Base-by-base conservation (phyloP, 495 filamentous ascomycete species). In the Penicillium simplicissimum region DNA sequence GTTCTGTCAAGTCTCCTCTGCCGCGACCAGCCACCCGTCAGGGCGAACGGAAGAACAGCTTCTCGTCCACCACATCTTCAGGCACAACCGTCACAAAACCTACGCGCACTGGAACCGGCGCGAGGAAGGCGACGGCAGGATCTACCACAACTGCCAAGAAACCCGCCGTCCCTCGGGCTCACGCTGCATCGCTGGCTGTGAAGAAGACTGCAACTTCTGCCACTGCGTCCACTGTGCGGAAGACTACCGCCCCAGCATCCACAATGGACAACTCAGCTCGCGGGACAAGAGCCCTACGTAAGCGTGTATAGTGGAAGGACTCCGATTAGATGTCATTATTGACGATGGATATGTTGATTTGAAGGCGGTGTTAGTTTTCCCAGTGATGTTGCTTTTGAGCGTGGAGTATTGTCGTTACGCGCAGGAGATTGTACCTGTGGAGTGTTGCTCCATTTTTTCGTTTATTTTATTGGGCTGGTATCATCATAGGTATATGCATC, bases 81-180 rank as follows among this genome's bases (percentile, higher is more conserved):
- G 78, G 77, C 4, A 87, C 85, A 23, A 90, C 82, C 48, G 84
- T 89, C 57, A 81, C 85, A 28, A 88, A 87, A 55, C 70, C 79
- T 1, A 78, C 82, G 0, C 72, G 80, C 37, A 75, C 81, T 9
- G 77, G 77, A 31, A 73, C 81, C 3, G 72, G 74, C 8, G 64
- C 77, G 13, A 77, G 79, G 48, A 85, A 84, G 62, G 75, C 73
- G 14, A 81, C 81, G 0, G 67, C 75, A 10, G 76, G 81, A 2
- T 82, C 83, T 59, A 80, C 78, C 15, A 67, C 74, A 13, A 62
- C 75, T 36, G 70, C 74, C 25, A 85, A 82, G 73, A 82, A 79
- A 55, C 70, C 75, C 0, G 58, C 78, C 8, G 68, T 67, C 13
- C 63, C 72, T 9, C 70, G 75, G 3, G 63, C 54, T 35, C 74